Percentiles rank a stretch among this genome's conserved stretches.
phyloP scores from a whole-genome alignment of 805 yeast species.

The Komagataella phaffii region DNA sequence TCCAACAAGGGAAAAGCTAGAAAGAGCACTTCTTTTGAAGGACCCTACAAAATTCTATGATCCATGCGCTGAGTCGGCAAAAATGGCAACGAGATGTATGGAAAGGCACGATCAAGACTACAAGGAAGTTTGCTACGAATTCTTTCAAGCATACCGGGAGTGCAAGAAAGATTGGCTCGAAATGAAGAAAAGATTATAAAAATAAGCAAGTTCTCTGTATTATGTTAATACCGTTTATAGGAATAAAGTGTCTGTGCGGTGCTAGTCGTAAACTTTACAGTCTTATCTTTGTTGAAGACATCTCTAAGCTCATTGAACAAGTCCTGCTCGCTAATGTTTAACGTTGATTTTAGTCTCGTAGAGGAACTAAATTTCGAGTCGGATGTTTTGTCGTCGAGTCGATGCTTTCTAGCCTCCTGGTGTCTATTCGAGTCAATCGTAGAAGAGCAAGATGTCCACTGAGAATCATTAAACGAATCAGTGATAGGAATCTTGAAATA shows the following conservation, averaged over 20 bases:
- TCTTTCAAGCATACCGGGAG: constrained; percentile 86
- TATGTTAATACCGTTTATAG: neutral
- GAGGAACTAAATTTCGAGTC: neutral
- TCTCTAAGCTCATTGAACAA: neutral
- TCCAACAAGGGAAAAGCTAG: constrained; percentile 62
- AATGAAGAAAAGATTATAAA: neutral
- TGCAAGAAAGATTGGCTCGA: constrained; percentile 69
- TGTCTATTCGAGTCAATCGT: neutral
- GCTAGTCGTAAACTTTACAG: neutral
- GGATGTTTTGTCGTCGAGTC: neutral
- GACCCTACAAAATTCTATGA: constrained; percentile 79
- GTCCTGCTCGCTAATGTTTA: neutral
- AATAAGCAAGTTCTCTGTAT: neutral
- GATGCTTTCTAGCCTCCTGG: neutral
- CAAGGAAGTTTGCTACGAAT: constrained; percentile 56
- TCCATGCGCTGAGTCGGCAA: constrained; percentile 84
- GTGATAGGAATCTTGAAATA: neutral
- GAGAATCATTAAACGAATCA: neutral
- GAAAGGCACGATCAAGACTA: constrained; percentile 64
- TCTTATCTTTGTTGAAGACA: neutral
- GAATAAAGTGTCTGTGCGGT: neutral
- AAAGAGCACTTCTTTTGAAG: constrained; percentile 55
- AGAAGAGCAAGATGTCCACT: neutral
- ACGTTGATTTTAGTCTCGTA: neutral
- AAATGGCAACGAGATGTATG: constrained; percentile 76